Conservation (phyloP, 2,329 filamentous ascomycete genomes). For the Seiridium cupressi region DNA sequence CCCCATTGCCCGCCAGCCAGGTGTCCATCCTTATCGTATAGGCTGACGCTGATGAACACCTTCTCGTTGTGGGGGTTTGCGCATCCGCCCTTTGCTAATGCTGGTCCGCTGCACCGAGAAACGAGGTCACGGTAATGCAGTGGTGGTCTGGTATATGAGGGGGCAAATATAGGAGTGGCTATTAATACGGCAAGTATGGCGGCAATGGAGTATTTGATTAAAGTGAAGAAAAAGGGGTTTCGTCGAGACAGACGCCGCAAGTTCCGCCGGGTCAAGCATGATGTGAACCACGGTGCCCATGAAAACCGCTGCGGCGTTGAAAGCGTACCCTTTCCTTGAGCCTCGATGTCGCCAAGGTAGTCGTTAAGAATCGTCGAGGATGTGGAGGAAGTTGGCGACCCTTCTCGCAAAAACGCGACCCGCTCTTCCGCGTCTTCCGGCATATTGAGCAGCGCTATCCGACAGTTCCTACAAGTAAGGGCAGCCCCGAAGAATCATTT, state of each 20-base stretch:
- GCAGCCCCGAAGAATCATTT: too few species aligned
- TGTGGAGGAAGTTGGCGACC: neutral
- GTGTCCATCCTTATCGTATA: constrained; percentile 62
- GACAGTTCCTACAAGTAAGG: too few species aligned
- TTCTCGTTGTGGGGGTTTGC: constrained; percentile 53
- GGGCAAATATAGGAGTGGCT: constrained; percentile 34
- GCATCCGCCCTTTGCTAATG: constrained; percentile 26
- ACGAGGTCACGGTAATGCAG: constrained; percentile 34
- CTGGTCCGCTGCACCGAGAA: constrained; percentile 25
- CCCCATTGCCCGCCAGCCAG: constrained; percentile 66
- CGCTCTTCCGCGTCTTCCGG: neutral
- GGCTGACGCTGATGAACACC: constrained; percentile 71
- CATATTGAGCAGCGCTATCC: neutral
- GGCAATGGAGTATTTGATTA: constrained; percentile 22
- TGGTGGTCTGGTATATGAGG: constrained; percentile 40
- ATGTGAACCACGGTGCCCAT: constrained; percentile 15
- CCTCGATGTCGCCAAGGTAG: constrained; percentile 10
- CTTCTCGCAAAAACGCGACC: neutral
- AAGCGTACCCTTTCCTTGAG: constrained; percentile 5
- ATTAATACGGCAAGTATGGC: constrained; percentile 29
- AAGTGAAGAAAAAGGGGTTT: constrained; percentile 9
- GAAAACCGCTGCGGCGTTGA: constrained; percentile 9
- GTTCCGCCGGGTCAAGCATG: constrained; percentile 8
- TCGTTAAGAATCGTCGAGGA: constrained; percentile 14
- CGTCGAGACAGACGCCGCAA: constrained; percentile 18